Evolutionary conservation across 257 asterid genomes (phyloP).

Genomic region (Rauvolfia tetraphylla): DNA sequence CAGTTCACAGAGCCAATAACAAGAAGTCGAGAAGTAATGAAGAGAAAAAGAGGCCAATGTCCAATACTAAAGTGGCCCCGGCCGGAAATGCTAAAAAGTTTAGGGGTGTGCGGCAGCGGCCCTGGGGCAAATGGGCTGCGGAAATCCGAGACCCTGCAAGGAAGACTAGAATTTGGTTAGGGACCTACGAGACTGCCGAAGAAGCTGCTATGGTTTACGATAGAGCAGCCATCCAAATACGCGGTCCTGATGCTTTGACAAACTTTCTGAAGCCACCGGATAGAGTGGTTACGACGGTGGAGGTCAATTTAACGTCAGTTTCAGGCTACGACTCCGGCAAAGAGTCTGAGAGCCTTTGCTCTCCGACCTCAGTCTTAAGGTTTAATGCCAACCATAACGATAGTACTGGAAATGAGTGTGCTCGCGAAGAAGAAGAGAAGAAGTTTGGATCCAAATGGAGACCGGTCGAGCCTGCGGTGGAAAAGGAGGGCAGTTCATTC

Average conservation of each 20-base stretch:
- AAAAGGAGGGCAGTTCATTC: not conserved
- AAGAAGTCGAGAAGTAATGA: constrained; percentile 6
- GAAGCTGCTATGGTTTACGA: constrained; percentile 78
- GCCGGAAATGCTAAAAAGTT: constrained; percentile 33
- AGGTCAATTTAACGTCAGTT: constrained; percentile 8
- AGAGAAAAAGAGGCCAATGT: constrained; percentile 5
- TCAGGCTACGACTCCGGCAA: constrained; percentile 35
- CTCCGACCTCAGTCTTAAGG: constrained; percentile 62
- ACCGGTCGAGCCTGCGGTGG: constrained; percentile 11
- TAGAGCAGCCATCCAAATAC: constrained; percentile 49
- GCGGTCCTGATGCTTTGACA: constrained; percentile 54
- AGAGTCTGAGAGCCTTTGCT: constrained; percentile 27
- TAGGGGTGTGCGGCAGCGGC: constrained; percentile 74
- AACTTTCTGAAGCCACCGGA: constrained; percentile 44
- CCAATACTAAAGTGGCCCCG: not conserved
- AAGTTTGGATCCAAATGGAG: not conserved
- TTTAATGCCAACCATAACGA: not conserved
- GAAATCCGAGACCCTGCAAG: constrained; percentile 69
- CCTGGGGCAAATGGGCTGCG: constrained; percentile 91
- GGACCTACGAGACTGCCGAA: constrained; percentile 70
- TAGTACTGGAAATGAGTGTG: not conserved
- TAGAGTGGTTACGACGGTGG: not conserved
- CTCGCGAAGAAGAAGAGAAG: not conserved
- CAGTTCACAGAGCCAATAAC: not conserved
- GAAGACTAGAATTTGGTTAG: constrained; percentile 60